These are phyloP conservation scores for Abrus pulchellus DNA, from an alignment of 306 rosid genomes.

Conservation along the genomic window DNA sequence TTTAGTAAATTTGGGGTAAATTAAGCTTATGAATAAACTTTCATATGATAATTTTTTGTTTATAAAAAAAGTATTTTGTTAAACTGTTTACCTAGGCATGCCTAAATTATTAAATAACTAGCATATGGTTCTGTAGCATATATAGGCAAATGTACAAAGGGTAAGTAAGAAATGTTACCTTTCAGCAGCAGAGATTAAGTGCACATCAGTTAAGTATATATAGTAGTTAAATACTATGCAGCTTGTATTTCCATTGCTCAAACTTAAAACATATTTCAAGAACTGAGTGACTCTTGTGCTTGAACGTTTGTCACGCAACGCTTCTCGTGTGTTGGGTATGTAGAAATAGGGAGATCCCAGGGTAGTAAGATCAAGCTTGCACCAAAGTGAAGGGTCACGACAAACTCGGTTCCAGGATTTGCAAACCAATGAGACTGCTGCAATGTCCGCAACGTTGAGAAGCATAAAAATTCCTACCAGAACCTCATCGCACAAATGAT, in stretches of 20 bases:
- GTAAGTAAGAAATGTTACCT: constrained; percentile 36
- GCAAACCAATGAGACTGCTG: constrained; percentile 29
- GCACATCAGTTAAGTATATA: not conserved
- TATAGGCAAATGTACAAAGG: not conserved
- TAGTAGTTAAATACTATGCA: constrained; percentile 39
- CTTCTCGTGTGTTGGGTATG: not conserved
- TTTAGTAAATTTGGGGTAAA: too few species aligned
- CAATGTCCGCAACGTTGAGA: constrained; percentile 45
- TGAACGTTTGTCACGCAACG: not conserved
- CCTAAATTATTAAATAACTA: not conserved
- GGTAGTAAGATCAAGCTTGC: constrained; percentile 17
- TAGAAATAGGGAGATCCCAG: not conserved
- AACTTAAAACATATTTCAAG: constrained; percentile 35
- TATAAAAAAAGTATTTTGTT: too few species aligned
- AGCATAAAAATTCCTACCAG: constrained; percentile 38
- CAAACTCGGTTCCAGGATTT: constrained; percentile 6
- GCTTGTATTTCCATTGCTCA: constrained; percentile 36
- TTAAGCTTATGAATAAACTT: too few species aligned
- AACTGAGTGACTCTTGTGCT: not conserved
- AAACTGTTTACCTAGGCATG: too few species aligned
- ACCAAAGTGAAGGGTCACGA: constrained; percentile 44
- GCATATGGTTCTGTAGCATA: too few species aligned
- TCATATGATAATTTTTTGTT: too few species aligned
- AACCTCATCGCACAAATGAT: not conserved
- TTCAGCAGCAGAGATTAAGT: constrained; percentile 25